These are phyloP conservation scores for Guadua angustifolia DNA, from an alignment of 176 grass and related monocot species.

Conservation along the genomic window DNA sequence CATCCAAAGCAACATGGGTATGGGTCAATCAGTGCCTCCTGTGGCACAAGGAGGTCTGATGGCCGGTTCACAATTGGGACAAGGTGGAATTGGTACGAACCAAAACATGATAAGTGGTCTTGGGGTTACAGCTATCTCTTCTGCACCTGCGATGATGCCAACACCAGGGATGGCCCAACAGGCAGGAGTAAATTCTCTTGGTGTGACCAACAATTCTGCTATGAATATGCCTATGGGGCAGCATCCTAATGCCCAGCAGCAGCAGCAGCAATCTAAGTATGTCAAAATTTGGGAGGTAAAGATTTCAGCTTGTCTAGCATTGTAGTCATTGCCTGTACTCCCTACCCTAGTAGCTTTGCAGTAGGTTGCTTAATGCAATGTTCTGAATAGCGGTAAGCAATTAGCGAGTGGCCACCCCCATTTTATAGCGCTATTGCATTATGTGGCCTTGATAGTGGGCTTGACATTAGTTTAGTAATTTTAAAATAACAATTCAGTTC, in stretches of 20 bases:
- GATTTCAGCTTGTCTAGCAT: slow-evolving; percentile 29
- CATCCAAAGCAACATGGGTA: slow-evolving; percentile 64
- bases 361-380: slow-evolving; percentile 26
- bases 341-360: slow-evolving; percentile 27
- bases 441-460: background rate
- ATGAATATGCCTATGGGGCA: slow-evolving; percentile 78
- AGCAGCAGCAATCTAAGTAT: slow-evolving; percentile 72
- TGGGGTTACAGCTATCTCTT: slow-evolving; percentile 58
- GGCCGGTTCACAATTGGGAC: slow-evolving; percentile 74
- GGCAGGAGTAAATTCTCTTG: slow-evolving; percentile 70
- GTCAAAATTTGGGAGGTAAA: slow-evolving; percentile 99
- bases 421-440: background rate
- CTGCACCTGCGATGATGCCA: slow-evolving; percentile 84
- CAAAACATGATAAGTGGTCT: slow-evolving; percentile 70
- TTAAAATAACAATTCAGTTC: slow-evolving; percentile 3
- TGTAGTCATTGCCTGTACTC: background rate
- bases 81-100: slow-evolving; percentile 71
- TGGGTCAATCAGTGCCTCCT: slow-evolving; percentile 64
- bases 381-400: background rate
- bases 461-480: slow-evolving; percentile 15
- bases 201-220: slow-evolving; percentile 63
- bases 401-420: background rate
- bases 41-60: slow-evolving; percentile 66
- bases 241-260: slow-evolving; percentile 74
- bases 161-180: slow-evolving; percentile 84